Base-by-base conservation (phyloP, 352 stramenopile genomes). In the Globisporangium cylindrosporum region DNA sequence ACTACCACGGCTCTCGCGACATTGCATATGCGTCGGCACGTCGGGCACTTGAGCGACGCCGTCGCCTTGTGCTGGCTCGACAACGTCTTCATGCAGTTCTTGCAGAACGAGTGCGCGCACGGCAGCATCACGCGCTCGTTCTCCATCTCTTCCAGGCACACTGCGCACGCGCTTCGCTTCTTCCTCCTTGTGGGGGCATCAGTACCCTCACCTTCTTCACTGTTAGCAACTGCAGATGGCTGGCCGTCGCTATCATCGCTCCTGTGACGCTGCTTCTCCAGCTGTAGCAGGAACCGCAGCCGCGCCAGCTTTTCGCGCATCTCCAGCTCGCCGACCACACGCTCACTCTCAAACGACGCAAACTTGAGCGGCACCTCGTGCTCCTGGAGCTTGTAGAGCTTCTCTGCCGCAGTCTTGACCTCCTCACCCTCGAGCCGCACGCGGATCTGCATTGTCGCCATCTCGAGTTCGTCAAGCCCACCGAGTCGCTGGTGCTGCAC, bases 61-160 rank as follows among this genome's bases (percentile, higher is more conserved):
- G 66, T 81, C 2, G 64, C 62, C 0, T 57, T 63, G 7, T 69
- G 68, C 5, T 62, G 68, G 32, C 73, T 71, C 18, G 76, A 67
- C 22, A 93, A 57, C 15, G 57, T 72, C 29, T 83, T 69, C 9
- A 81, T 68, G 59, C 86, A 93, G 41, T 24, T 61, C 12, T 68
- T 70, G 66, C 86, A 93, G 36, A 97, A 97, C 0, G 71, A 82
- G 75, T 98, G 94, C 0, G 91, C 94, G 67, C 94, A 98, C 27
- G 73, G 68, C 1, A 98, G 73, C 68, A 98, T 78, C 20, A 84
- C 82, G 41, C 83, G 78, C 24, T 88, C 81, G 20, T 76, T 72
- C 2, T 76, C 67, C 57, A 97, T 84, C 36, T 76, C 63, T 51
- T 92, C 80, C 2, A 97, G 76, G 69, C 92, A 98, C 24, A 98